Evolutionary conservation across 805 yeast genomes (phyloP), one percentile per base, ranked within the genome.

Genomic region (Jamesozyma spencerorum): DNA sequence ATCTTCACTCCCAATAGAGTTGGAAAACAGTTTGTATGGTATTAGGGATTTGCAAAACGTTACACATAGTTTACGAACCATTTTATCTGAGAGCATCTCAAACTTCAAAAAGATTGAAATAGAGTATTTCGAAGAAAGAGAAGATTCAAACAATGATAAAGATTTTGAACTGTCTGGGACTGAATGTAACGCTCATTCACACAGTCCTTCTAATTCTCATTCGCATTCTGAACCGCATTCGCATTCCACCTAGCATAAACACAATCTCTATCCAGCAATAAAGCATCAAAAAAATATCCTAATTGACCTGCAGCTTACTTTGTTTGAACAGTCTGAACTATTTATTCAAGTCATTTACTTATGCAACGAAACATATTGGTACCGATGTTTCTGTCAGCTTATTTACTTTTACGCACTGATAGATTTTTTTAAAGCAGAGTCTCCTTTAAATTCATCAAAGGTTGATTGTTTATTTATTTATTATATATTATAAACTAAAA

Each of bases 61-160:
- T 5, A 50, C 65, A 3, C 57, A 57, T 22, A 62, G 58, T 39
- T 31, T 64, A 24, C 63, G 63, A 39, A 43, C 45, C 22, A 49
- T 56, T 12, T 43, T 72, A 28, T 58, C 51, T 39, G 46, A 51
- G 2, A 60, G 62, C 18, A 65, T 72, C 39, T 64, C 66, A 22
- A 69, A 66, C 47, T 54, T 73, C 31, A 66, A 71, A 50, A 66
- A 64, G 33, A 58, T 72, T 2, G 53, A 58, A 34, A 53, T 71
- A 30, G 67, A 59, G 57, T 70, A 51, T 44, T 55, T 57, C 28
- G 61, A 60, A 34, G 63, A 57, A 41, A 49, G 50, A 36, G 54
- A 56, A 12, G 46, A 47, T 7, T 46, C 40, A 11, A 49, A 48
- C 18, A 56, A 49, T 24, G 55, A 51, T 40, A 45, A 44, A 31